Evolutionary conservation across 1,139 yeast genomes (phyloP).

Genomic region (Taphrina communis): DNA sequence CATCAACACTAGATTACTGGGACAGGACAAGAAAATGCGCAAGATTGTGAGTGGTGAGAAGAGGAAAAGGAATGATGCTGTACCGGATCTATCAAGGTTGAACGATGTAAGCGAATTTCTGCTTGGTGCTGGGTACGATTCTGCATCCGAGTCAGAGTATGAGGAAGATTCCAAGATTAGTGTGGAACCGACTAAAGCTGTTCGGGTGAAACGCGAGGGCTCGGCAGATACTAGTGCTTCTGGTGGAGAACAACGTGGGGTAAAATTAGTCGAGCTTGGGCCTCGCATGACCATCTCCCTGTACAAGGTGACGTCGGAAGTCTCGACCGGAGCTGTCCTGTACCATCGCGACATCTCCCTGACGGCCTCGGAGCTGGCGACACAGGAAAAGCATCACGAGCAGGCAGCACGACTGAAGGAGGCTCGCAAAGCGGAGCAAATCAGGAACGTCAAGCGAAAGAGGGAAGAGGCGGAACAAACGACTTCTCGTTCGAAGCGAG

Average conservation of each 20-base stretch:
- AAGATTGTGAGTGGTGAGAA: slow-evolving; percentile 60
- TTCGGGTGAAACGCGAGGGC: slow-evolving; percentile 24
- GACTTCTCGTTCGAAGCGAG: slow-evolving; percentile 35
- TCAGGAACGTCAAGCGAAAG: slow-evolving; percentile 41
- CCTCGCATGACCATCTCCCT: slow-evolving; percentile 82
- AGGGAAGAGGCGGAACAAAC: slow-evolving; percentile 32
- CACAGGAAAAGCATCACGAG: slow-evolving; percentile 43
- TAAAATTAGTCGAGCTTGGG: slow-evolving; percentile 89
- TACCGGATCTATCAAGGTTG: slow-evolving; percentile 75
- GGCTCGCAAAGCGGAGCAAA: slow-evolving; percentile 40
- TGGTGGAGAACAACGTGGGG: slow-evolving; percentile 74
- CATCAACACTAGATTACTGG: slow-evolving; percentile 85
- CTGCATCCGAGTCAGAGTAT: slow-evolving; percentile 89
- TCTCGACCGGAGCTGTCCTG: slow-evolving; percentile 82
- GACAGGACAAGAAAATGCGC: slow-evolving; percentile 78
- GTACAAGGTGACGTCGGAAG: slow-evolving; percentile 89
- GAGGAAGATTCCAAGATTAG: slow-evolving; percentile 89
- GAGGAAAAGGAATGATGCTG: slow-evolving; percentile 58
- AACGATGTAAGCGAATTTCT: slow-evolving; percentile 82
- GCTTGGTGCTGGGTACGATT: slow-evolving; percentile 75
- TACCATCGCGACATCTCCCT: slow-evolving; percentile 62
- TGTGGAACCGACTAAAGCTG: slow-evolving; percentile 57
- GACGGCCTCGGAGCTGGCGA: slow-evolving; percentile 40
- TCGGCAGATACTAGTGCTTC: slow-evolving; percentile 37
- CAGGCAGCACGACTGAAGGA: slow-evolving; percentile 41